A percentile compares a stretch with the other conserved stretches of the same genome.
Conservation (phyloP, 495 filamentous ascomycete species). For the Astrothelium macrocarpum region DNA sequence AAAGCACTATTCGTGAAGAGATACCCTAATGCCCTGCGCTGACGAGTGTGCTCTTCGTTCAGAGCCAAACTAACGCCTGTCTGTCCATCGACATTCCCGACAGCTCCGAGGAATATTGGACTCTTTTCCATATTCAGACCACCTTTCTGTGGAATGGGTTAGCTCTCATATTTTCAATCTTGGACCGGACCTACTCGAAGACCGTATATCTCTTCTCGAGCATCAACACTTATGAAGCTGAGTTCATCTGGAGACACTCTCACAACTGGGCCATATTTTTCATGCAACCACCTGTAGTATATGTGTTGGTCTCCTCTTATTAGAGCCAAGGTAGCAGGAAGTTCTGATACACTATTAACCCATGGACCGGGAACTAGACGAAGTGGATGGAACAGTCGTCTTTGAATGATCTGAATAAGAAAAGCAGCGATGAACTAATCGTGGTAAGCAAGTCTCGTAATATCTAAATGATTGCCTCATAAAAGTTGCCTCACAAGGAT, state of each 20-base stretch:
- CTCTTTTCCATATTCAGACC: constrained; percentile 3
- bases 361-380: neutral
- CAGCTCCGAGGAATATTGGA: neutral
- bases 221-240: neutral
- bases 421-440: neutral
- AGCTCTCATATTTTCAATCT: neutral
- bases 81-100: constrained; percentile 25
- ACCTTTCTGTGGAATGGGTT: neutral
- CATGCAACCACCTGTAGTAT: neutral
- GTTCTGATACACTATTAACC: neutral
- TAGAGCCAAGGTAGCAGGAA: neutral
- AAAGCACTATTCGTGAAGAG: constrained; percentile 28
- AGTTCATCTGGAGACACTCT: neutral
- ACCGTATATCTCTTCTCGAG: neutral
- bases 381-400: neutral
- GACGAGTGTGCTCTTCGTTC: constrained; percentile 25
- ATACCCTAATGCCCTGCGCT: constrained; percentile 26
- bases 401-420: neutral
- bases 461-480: neutral
- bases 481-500: neutral
- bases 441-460: neutral
- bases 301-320: neutral
- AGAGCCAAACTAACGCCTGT: constrained; percentile 17
- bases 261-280: neutral
- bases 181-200: neutral